These are phyloP conservation scores for Volvox carteri DNA, from an alignment of 163 green algal species.

Conservation along the genomic window DNA sequence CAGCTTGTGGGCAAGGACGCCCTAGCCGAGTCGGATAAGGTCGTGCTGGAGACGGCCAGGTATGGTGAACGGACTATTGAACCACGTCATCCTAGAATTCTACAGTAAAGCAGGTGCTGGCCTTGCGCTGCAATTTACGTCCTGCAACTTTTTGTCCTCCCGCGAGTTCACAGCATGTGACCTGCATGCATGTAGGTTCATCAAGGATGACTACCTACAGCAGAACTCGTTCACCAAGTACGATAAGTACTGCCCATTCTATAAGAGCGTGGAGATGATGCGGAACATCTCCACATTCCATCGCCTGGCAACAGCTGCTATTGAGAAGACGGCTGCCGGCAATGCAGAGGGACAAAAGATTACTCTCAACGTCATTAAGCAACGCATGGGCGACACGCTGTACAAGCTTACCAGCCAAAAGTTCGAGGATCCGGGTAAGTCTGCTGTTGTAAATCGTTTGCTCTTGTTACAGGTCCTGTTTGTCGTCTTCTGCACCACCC, in stretches of 20 bases:
- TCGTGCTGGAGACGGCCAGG: constrained; percentile 95
- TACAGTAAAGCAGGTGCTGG: too few relatives aligned
- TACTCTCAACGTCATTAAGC: constrained; percentile 98
- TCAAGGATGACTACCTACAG: constrained; percentile 99
- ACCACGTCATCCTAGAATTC: too few relatives aligned
- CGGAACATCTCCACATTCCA: constrained; percentile 90
- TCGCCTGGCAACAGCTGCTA: constrained; percentile 79
- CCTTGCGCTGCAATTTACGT: too few relatives aligned
- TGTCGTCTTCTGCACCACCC: too few relatives aligned
- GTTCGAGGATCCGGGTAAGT: constrained; percentile 95
- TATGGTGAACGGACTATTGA: constrained; percentile 42
- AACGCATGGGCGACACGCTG: constrained; percentile 92
- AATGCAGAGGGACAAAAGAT: constrained; percentile 89
- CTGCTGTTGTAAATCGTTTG: background rate
- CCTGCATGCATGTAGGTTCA: constrained; percentile 88
- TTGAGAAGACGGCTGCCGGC: constrained; percentile 83
- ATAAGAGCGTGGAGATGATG: constrained; percentile 95
- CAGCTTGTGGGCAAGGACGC: constrained; percentile 99
- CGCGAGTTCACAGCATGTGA: too few relatives aligned
- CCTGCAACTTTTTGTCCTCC: too few relatives aligned
- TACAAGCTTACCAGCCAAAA: constrained; percentile 98
- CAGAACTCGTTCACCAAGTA: constrained; percentile 99
- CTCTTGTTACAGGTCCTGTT: too few relatives aligned
- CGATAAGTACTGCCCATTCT: constrained; percentile 99
- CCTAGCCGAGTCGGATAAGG: constrained; percentile 98